Conservation (phyloP, 768 basidiomycete species). For the Agrocybe pediades region DNA sequence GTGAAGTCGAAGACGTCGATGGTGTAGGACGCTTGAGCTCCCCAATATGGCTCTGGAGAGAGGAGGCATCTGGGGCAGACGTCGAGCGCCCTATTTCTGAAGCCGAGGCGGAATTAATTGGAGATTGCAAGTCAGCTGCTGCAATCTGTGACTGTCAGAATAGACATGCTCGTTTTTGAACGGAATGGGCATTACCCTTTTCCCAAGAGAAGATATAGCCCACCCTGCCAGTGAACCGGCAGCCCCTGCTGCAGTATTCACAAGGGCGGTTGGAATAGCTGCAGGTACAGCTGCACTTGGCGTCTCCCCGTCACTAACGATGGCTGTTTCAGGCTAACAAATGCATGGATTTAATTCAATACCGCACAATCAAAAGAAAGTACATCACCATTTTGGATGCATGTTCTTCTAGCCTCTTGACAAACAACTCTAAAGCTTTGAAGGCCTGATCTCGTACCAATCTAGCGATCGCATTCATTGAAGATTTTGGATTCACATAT, state of each 20-base stretch:
- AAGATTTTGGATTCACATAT: not conserved
- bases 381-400: slow-evolving; percentile 79
- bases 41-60: slow-evolving; percentile 24
- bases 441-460: slow-evolving; percentile 95
- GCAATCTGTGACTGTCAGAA: slow-evolving; percentile 51
- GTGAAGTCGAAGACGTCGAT: slow-evolving; percentile 11
- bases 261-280: slow-evolving; percentile 54
- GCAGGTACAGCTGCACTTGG: slow-evolving; percentile 28
- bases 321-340: slow-evolving; percentile 40
- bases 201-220: slow-evolving; percentile 91
- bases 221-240: slow-evolving; percentile 93
- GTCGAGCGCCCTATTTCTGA: slow-evolving; percentile 36
- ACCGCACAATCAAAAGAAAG: not conserved
- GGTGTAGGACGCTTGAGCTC: slow-evolving; percentile 25
- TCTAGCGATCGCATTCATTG: slow-evolving; percentile 43
- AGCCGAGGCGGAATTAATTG: slow-evolving; percentile 44
- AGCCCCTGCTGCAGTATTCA: slow-evolving; percentile 87
- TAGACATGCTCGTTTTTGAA: slow-evolving; percentile 1
- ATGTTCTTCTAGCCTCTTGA: slow-evolving; percentile 80
- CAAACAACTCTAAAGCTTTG: slow-evolving; percentile 86
- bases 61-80: slow-evolving; percentile 39
- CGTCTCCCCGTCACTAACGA: slow-evolving; percentile 19
- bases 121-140: slow-evolving; percentile 70
- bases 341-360: not conserved
- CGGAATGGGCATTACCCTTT: slow-evolving; percentile 52